Evolutionary conservation across 2,329 filamentous ascomycete species (phyloP).

Genomic region (Aspergillus niger): DNA sequence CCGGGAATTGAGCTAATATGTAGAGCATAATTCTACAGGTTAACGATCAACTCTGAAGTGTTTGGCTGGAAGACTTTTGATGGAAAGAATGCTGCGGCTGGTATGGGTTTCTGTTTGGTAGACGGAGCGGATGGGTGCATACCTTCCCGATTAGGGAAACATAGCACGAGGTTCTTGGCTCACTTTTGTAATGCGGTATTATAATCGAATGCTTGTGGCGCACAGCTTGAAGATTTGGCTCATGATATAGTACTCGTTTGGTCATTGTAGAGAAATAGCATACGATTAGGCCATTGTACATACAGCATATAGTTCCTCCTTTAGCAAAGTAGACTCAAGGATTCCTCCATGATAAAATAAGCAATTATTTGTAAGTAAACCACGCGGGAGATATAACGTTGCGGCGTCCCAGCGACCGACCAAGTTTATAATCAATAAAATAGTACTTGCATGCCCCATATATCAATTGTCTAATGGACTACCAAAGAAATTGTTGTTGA

Average conservation of each 20-base stretch:
- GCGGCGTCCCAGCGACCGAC: background rate
- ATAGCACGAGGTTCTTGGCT: background rate
- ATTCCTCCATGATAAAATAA: background rate
- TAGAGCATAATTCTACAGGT: too few species aligned
- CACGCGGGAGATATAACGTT: background rate
- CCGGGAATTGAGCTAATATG: too few species aligned
- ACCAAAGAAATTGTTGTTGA: constrained; percentile 39
- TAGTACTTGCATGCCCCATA: background rate
- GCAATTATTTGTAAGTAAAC: background rate
- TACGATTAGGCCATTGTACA: background rate
- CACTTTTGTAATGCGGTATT: too few species aligned
- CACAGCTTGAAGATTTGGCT: too few species aligned
- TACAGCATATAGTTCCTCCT: background rate
- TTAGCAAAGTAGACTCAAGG: background rate
- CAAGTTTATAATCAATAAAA: background rate
- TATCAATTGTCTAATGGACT: background rate
- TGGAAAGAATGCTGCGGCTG: background rate
- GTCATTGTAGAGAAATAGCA: too few species aligned
- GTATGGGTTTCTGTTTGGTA: background rate
- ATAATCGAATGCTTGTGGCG: too few species aligned
- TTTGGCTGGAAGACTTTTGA: background rate
- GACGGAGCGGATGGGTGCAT: background rate
- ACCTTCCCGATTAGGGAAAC: background rate
- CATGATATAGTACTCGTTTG: too few species aligned
- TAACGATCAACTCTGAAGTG: background rate